These are phyloP conservation scores for Babesia ovata DNA, from an alignment of 169 alveolate species.

Conservation along the genomic window DNA sequence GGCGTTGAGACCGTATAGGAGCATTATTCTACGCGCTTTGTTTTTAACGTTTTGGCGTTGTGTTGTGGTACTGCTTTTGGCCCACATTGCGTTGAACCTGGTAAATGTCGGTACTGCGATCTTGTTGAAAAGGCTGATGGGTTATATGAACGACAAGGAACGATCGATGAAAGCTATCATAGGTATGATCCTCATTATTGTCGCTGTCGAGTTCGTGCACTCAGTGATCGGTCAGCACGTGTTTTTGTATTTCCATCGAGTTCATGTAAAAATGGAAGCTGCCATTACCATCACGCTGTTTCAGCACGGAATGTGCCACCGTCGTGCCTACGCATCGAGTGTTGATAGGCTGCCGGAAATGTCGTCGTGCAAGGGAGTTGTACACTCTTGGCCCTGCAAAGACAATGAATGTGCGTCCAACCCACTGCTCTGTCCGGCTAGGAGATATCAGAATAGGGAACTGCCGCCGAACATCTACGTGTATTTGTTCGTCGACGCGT, in stretches of 20 bases:
- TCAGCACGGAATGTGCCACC: constrained; percentile 61
- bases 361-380: constrained; percentile 22
- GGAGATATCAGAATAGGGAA: constrained; percentile 51
- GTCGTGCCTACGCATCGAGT: constrained; percentile 19
- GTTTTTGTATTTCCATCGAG: constrained; percentile 24
- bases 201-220: constrained; percentile 12
- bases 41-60: constrained; percentile 42
- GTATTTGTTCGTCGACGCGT: constrained; percentile 40
- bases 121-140: constrained; percentile 10
- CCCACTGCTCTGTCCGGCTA: constrained; percentile 55
- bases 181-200: neutral
- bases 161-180: neutral
- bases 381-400: constrained; percentile 49
- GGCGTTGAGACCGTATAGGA: neutral
- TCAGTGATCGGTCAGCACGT: constrained; percentile 42
- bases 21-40: constrained; percentile 30
- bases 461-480: constrained; percentile 39
- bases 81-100: constrained; percentile 21
- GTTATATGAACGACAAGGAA: neutral
- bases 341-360: neutral
- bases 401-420: constrained; percentile 26
- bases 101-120: constrained; percentile 29
- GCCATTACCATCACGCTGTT: constrained; percentile 53
- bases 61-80: constrained; percentile 22
- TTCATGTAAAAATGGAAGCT: constrained; percentile 27